phyloP scores from a whole-genome alignment of 2,329 filamentous ascomycete genomes.

The Parascedosporium putredinis region DNA sequence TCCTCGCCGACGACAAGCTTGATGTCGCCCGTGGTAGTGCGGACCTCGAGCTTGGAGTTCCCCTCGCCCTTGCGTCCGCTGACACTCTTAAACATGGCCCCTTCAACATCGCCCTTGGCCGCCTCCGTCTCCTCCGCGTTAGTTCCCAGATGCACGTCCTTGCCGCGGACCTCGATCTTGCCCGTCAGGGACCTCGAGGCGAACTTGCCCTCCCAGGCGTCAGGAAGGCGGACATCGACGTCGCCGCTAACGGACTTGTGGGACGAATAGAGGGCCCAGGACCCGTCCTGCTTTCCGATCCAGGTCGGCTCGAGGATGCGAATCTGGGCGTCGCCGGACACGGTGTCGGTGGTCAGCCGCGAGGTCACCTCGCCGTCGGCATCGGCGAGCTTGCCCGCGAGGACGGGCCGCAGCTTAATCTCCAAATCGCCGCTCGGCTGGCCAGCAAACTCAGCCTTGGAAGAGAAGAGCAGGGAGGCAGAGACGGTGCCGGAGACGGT shows the following conservation, averaged over 20 bases:
- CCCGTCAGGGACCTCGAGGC: slow-evolving; percentile 29
- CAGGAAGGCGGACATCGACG: slow-evolving; percentile 33
- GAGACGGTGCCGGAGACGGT: slow-evolving; percentile 34
- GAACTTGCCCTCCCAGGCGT: slow-evolving; percentile 38
- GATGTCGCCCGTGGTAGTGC: slow-evolving; percentile 20
- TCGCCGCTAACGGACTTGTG: slow-evolving; percentile 36
- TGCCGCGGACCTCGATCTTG: slow-evolving; percentile 26
- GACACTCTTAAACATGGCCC: slow-evolving; percentile 16
- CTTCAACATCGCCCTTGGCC: no score
- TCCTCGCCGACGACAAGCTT: slow-evolving; percentile 11
- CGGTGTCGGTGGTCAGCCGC: slow-evolving; percentile 29
- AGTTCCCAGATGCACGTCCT: slow-evolving; percentile 26
- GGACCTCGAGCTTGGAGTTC: slow-evolving; percentile 21
- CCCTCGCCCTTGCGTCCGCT: slow-evolving; percentile 31
- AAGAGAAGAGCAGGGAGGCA: slow-evolving; percentile 29
- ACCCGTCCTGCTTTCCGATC: slow-evolving; percentile 16
- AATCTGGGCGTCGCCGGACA: slow-evolving; percentile 31
- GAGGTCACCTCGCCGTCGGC: slow-evolving; percentile 7
- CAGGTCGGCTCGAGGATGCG: slow-evolving; percentile 34
- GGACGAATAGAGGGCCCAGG: slow-evolving; percentile 15
- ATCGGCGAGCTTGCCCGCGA: slow-evolving; percentile 16
- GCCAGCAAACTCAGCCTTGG: slow-evolving; percentile 23
- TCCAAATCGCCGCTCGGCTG: slow-evolving; percentile 28
- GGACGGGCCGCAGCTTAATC: slow-evolving; percentile 32
- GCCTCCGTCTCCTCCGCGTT: slow-evolving; percentile 8